A percentile compares a stretch with the other conserved stretches of the same genome.
These are phyloP conservation scores for Ogataea nakhonphanomensis DNA, from an alignment of 805 yeast species.

Conservation along the genomic window DNA sequence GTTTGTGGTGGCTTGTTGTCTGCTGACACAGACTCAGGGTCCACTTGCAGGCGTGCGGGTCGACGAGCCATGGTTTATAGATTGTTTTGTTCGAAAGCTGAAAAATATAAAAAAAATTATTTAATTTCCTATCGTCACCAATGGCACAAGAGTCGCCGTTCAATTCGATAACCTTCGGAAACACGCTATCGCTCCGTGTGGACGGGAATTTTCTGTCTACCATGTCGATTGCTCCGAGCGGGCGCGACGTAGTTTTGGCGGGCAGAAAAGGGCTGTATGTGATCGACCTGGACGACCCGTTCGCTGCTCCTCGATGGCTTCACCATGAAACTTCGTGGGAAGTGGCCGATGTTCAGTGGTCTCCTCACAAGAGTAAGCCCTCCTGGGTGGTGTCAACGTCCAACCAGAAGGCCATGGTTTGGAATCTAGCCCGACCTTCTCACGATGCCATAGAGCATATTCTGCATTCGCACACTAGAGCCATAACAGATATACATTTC, in stretches of 20 bases:
- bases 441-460: slow-evolving; percentile 78
- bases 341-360: slow-evolving; percentile 98
- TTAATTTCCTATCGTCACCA: neutral
- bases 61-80: slow-evolving; percentile 16
- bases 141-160: slow-evolving; percentile 24
- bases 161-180: slow-evolving; percentile 66
- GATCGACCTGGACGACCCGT: slow-evolving; percentile 94
- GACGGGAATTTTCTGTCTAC: slow-evolving; percentile 87
- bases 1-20: slow-evolving; percentile 73
- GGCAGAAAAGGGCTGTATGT: slow-evolving; percentile 79
- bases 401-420: slow-evolving; percentile 90
- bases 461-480: slow-evolving; percentile 85
- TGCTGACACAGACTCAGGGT: slow-evolving; percentile 51
- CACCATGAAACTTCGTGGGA: slow-evolving; percentile 95
- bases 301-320: slow-evolving; percentile 90
- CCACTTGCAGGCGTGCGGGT: slow-evolving; percentile 74
- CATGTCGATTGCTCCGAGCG: slow-evolving; percentile 83
- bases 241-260: slow-evolving; percentile 91
- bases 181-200: slow-evolving; percentile 76
- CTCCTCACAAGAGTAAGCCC: slow-evolving; percentile 82
- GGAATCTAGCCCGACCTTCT: slow-evolving; percentile 75
- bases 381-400: slow-evolving; percentile 92
- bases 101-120: neutral
- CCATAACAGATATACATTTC: slow-evolving; percentile 93
- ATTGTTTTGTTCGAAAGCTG: neutral